Evolutionary conservation across 495 filamentous ascomycete species (phyloP), one percentile per base, ranked within the genome.

Genomic region (Pseudotulostoma volvatum): DNA sequence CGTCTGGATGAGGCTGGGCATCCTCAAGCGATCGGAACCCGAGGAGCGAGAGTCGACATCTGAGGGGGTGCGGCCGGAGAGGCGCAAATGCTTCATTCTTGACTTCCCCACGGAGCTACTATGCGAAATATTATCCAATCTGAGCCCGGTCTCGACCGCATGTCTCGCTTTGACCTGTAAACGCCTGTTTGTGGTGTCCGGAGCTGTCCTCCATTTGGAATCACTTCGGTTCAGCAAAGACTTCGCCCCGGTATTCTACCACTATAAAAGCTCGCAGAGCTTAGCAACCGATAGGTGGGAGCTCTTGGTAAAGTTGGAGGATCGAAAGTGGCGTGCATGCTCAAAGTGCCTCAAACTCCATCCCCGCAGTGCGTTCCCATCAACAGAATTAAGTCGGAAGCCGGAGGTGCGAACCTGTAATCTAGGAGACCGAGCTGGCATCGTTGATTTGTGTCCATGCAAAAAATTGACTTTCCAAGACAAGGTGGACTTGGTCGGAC

Each of bases 361-460:
- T 36, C 60, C 60, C 8, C 58, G 54, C 21, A 46, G 41, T 18
- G 49, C 56, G 5, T 67, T 64, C 18, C 39, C 57, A 3, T 39
- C 55, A 3, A 52, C 53, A 32, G 60, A 67, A 38, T 34, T 65
- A 4, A 47, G 51, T 44, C 53, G 53, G 34, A 58, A 61, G 13
- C 20, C 63, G 2, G 60, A 63, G 18, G 42, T 44, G 15, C 55
- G 63, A 11, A 45, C 47, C 7, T 67, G 63, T 42, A 56, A 57
- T 19, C 35, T 67, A 25, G 63, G 63, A n/a, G 50, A 50, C 9
- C 38, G 56, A 11, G 61, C 61, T 5, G 63, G 63, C 3, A 51
- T 67, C 21, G 60, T 67, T 28, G 63, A 67, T 31, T 32, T 67
- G 14, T 67, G 63, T 28, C 63, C 63, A 13, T 67, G 63, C 58